These are phyloP conservation scores for Arabidopsis arenosa DNA, from an alignment of 345 rosid genomes.

Conservation along the genomic window DNA sequence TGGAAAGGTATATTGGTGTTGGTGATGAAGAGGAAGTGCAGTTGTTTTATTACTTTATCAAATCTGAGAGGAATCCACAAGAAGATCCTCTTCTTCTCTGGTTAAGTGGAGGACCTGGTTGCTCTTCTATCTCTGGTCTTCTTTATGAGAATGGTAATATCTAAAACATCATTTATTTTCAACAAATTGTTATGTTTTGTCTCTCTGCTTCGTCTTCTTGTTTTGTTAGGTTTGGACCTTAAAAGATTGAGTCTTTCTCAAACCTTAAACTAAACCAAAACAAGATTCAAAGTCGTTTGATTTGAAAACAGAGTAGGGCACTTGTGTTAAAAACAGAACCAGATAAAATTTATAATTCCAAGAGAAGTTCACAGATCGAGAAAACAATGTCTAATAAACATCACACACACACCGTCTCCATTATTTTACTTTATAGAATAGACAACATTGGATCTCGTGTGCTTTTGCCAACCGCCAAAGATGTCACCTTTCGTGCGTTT, in stretches of 20 bases:
- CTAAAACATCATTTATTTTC: not conserved
- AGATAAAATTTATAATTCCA: not conserved
- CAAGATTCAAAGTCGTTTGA: too few species aligned
- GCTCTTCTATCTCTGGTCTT: constrained; percentile 54
- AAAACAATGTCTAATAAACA: not conserved
- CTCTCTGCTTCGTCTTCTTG: constrained; percentile 44
- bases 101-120: constrained; percentile 82
- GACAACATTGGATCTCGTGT: not conserved
- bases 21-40: constrained; percentile 52
- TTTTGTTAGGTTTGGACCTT: not conserved
- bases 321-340: not conserved
- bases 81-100: constrained; percentile 67
- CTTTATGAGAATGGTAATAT: constrained; percentile 32
- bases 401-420: not conserved
- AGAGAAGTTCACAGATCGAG: not conserved
- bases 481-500: not conserved
- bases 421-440: not conserved
- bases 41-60: constrained; percentile 65
- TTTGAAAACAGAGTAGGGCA: too few species aligned
- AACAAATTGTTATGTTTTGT: constrained; percentile 44
- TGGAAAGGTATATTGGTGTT: constrained; percentile 55
- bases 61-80: constrained; percentile 60
- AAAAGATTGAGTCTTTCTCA: not conserved
- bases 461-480: not conserved
- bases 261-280: not conserved